Base-by-base conservation (phyloP, 768 basidiomycete genomes). In the Hydnum rufescens region DNA sequence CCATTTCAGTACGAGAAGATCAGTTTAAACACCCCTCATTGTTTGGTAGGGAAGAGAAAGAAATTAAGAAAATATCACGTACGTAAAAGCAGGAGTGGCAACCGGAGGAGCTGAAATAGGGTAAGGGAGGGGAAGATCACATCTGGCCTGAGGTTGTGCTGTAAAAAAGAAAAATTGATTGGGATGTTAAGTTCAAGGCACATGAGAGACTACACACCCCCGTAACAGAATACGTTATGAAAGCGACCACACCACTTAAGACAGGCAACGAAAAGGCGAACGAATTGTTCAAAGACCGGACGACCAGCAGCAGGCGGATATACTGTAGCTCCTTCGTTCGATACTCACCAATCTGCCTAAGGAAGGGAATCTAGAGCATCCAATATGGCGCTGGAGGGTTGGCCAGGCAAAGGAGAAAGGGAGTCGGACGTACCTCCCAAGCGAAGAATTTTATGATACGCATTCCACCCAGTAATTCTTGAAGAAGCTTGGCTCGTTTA, bases 111-210 rank as follows among this genome's bases (percentile, higher is more conserved):
- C 57, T 80, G 81, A 72, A 93, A 96, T 3, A 90, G 69, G 0
- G 82, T 79, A 49, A 96, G 68, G 22, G 86, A 87, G 22, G 89
- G 70, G 64, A 95, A 95, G 54, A 93, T 73, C 32, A 75, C 71
- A 0, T 78, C 78, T 0, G 92, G 74, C 19, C 79, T 66, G 32
- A 86, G 71, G 3, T 64, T 42, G 60, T 88, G 83, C 0, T n/a
- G n/a, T n/a, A n/a, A n/a, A n/a, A n/a, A n/a, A n/a, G n/a, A n/a
- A n/a, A n/a, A n/a, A n/a, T n/a, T n/a, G n/a, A n/a, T n/a, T n/a
- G n/a, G n/a, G n/a, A n/a, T n/a, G n/a, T n/a, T n/a, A n/a, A n/a
- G n/a, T n/a, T n/a, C n/a, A n/a, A n/a, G n/a, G n/a, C n/a, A n/a
- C n/a, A n/a, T n/a, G n/a, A n/a, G n/a, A n/a, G n/a, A n/a, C n/a